Base-by-base conservation (phyloP, 768 basidiomycete species). In the Tubosaeta brunneosetosa region DNA sequence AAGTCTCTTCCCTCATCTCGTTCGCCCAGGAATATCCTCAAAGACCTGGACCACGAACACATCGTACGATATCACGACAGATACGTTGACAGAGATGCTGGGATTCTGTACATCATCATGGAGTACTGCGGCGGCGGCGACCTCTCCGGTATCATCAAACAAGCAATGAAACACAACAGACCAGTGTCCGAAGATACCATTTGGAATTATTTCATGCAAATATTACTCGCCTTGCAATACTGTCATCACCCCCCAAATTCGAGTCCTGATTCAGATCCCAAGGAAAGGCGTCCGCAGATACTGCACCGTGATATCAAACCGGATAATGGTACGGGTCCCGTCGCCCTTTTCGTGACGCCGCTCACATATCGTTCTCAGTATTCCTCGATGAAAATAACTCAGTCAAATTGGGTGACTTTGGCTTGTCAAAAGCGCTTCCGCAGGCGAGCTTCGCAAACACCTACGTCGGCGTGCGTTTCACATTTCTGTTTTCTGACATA, bases 111-210 rank as follows among this genome's bases (percentile, higher is more conserved):
- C 69, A 97, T 99, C 56, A 78, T 98, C 59, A 99, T 98, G 97
- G 97, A 99, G 74, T 98, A 92, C 68, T 99, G 97, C 65, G 94
- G 92, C 5, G 94, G 94, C 19, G 97, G 97, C 12, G 97, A 99
- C 73, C 80, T 99, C 49, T 91, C 91, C 1, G 74, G 80, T 33
- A 71, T 97, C 63, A 97, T 98, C 69, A 90, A 91, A 63, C 85
- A 84, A 56, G 81, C 88, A 1, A 69, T 75, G 55, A 85, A 83
- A 64, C 75, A 81, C 50, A 82, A 79, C 53, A 79, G 87, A 48
- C 81, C 83, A 3, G 83, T 97, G 49, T 80, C 91, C 1, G 97
- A 99, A 73, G 94, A 97, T 56, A 88, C 87, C 7, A 82, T 99
- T 38, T 98, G 97, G 97, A 82, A 83, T 62, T 97, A 95, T 66